phyloP scores from a whole-genome alignment of 2,329 filamentous ascomycete species.

The Pyrenophora tritici-repentis region DNA sequence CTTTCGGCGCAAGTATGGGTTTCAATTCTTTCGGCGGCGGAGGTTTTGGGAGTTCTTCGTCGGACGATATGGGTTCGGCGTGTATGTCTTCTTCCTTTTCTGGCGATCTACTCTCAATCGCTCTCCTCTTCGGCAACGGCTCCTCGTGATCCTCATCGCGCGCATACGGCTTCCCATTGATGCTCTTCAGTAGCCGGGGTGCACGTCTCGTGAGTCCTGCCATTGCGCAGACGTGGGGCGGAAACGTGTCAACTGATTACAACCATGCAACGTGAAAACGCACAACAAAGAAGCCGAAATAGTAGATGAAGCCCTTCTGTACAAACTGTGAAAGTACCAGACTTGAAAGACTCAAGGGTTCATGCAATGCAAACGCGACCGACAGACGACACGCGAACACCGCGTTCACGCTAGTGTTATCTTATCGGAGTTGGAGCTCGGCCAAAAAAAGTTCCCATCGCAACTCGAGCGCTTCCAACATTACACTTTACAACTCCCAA shows the following conservation, averaged over 20 bases:
- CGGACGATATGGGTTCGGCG: constrained; percentile 30
- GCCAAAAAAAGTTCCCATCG: constrained; percentile 28
- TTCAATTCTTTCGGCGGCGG: constrained; percentile 10
- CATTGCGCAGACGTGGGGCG: constrained; percentile 12
- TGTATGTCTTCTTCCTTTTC: constrained; percentile 13
- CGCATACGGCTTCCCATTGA: constrained; percentile 45
- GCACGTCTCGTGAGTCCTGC: constrained; percentile 13
- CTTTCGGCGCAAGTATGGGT: not conserved
- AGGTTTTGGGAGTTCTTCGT: constrained; percentile 20
- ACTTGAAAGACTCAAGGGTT: not conserved
- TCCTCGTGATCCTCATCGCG: constrained; percentile 45
- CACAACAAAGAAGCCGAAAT: not conserved
- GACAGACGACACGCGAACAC: constrained; percentile 7
- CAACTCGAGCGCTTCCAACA: not conserved
- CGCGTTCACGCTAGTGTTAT: constrained; percentile 12
- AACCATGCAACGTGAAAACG: not conserved
- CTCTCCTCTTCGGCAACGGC: constrained; percentile 11
- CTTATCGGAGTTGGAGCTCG: constrained; percentile 19
- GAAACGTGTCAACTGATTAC: not conserved
- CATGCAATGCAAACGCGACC: constrained; percentile 3
- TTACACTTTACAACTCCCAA: not conserved
- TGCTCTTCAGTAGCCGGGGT: constrained; percentile 34
- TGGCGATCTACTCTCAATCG: not conserved
- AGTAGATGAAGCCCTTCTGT: too few relatives aligned
- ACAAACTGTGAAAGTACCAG: too few relatives aligned